Evolutionary conservation across 2,329 filamentous ascomycete genomes (phyloP), one percentile per base, ranked within the genome.

Genomic region (Colletotrichum neosansevieriae): DNA sequence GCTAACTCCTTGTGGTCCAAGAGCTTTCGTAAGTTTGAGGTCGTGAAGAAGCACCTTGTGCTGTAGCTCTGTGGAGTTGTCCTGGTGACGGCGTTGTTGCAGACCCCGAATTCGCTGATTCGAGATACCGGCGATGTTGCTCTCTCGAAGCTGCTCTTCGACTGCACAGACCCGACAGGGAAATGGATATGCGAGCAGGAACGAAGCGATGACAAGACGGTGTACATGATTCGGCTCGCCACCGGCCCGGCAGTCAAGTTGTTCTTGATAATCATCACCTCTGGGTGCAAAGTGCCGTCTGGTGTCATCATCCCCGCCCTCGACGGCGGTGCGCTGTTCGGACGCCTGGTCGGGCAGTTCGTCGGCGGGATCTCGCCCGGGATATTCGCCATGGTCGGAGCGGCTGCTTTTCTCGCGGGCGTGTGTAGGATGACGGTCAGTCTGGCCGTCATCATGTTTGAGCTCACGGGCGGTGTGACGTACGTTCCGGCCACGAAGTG

Each of bases 281-380:
- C 88, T 70, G 86, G 87, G 13, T 83, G 84, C 75, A 89, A 89
- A 76, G 86, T 89, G 1, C 87, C 87, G 1, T 86, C 84, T 0
- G 87, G 87, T 1, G 84, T 89, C 64, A 89, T 89, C 74, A 88
- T 89, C 58, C 87, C 87, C 0, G 83, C 86, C 2, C 79, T 89
- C 2, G 85, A 87, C 66, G 86, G 83, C 3, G 87, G 87, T 13
- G 86, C 86, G 0, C 79, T 89, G 34, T 89, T 88, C 69, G 86
- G 87, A 3, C 81, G 86, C 3, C 78, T 89, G 3, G 72, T 88
- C 1, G 86, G 69, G 76, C 79, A 80, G 63, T 51, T 76, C 15
- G 71, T 79, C 6, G 73, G 72, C 0, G 71, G 73, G 7, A 85
- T 86, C 17, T 85, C 84, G 1, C 86, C 87, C 0, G 86, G 87